phyloP scores from a whole-genome alignment of 768 basidiomycete genomes.

The Kwoniella sp. region DNA sequence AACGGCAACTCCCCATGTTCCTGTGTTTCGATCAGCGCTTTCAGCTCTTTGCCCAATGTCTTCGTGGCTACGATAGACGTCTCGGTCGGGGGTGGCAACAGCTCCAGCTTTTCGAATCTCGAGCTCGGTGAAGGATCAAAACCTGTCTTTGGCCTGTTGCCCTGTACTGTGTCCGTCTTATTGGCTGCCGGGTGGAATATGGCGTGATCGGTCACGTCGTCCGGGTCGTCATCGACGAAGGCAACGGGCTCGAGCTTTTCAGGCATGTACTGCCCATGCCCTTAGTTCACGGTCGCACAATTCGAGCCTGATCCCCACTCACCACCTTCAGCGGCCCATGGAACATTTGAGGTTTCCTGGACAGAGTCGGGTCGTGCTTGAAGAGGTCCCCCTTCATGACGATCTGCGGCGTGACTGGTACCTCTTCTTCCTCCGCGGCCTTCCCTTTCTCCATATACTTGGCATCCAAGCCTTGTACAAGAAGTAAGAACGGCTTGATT shows the following conservation, averaged over 20 bases:
- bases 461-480: constrained; percentile 20
- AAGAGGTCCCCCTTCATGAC: constrained; percentile 21
- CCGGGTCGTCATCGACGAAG: constrained; percentile 20
- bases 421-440: background rate
- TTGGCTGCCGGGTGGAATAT: constrained; percentile 2
- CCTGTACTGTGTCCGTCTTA: background rate
- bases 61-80: constrained; percentile 58
- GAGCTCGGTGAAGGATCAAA: constrained; percentile 14
- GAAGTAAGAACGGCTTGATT: constrained; percentile 35
- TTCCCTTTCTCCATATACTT: background rate
- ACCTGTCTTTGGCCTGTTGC: background rate
- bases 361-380: constrained; percentile 26
- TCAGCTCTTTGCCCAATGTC: constrained; percentile 63
- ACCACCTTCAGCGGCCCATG: constrained; percentile 18
- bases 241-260: constrained; percentile 15
- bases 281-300: background rate
- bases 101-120: constrained; percentile 33
- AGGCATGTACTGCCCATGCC: constrained; percentile 20
- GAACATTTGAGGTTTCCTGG: constrained; percentile 4
- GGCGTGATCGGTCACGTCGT: constrained; percentile 15
- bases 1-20: constrained; percentile 61
- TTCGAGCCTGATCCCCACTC: too few species aligned
- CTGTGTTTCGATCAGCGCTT: constrained; percentile 62
- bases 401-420: too few species aligned
- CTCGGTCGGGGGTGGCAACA: constrained; percentile 62